Base-by-base conservation (phyloP, 2,329 filamentous ascomycete genomes). In the Hirsutella rhossiliensis region DNA sequence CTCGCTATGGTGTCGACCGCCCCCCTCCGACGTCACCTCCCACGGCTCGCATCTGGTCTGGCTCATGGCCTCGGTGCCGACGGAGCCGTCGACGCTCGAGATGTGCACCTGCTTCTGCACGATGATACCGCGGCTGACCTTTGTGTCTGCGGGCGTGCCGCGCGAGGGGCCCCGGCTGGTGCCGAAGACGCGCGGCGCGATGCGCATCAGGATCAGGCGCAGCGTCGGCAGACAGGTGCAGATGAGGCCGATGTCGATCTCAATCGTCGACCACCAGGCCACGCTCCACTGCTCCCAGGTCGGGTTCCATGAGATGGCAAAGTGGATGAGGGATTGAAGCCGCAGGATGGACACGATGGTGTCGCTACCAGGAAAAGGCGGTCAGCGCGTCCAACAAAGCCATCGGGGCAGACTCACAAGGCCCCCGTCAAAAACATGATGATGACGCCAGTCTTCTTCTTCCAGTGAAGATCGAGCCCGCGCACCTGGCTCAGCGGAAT, bases 211-310 rank as follows among this genome's bases (percentile, higher is more conserved):
- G 11, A 64, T 47, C 17, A 59, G 52, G 2, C 58, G 54, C 1
- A 62, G 45, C 4, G 59, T 49, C 0, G 62, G 62, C 50, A 64
- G 51, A 36, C 59, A 62, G 8, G 58, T 55, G 46, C 62, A 64
- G 29, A 64, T 34, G 13, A 46, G 40, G 27, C 42, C 45, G 19
- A 46, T 34, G 11, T 43, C 29, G 45, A 43, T 34, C 45, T 64
- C 62, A n/a, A 64, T 50, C 1, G 53, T 58, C 5, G 60, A 62
- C 62, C 62, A 64, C 40, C 54, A 50, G 5, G 53, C 57, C 0
- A 61, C 49, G 9, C 53, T 49, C 7, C 50, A 54, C 17, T 58
- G 54, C 11, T 60, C 56, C 38, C 56, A 62, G 1, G 56, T 59
- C 3, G 56, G 55, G 36, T 61, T 61, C 17, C 44, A 44, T 0